phyloP scores from a whole-genome alignment of 2,329 filamentous ascomycete species.

The Pseudogymnoascus sp. region DNA sequence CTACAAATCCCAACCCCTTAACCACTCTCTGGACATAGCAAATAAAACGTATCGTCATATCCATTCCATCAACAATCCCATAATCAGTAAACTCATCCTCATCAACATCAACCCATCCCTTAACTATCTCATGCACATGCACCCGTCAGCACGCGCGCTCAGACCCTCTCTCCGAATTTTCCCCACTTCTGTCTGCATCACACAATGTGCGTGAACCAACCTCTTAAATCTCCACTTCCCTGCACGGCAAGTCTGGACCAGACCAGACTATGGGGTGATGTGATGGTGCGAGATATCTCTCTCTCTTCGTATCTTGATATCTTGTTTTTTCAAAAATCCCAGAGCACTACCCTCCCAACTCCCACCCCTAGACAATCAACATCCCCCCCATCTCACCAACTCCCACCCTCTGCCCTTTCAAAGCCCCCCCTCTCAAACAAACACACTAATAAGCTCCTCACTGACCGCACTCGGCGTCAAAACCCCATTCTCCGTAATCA shows the following conservation, averaged over 20 bases:
- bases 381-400: too few relatives aligned
- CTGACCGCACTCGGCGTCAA: constrained; percentile 62
- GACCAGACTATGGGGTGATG: neutral
- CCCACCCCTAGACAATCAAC: neutral
- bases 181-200: neutral
- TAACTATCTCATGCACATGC: too few relatives aligned
- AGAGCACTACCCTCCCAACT: neutral
- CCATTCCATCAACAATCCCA: too few relatives aligned
- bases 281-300: neutral
- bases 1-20: too few relatives aligned
- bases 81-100: too few relatives aligned
- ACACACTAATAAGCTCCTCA: constrained; percentile 52
- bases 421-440: constrained; percentile 19
- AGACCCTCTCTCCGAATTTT: too few relatives aligned
- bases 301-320: neutral
- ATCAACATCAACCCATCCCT: too few relatives aligned
- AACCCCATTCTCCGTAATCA: constrained; percentile 69
- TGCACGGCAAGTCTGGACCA: neutral
- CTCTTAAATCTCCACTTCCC: neutral
- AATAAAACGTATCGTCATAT: too few relatives aligned
- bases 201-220: neutral
- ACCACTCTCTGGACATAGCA: neutral
- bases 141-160: too few relatives aligned
- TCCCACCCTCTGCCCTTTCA: neutral
- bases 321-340: neutral